Evolutionary conservation across 805 yeast genomes (phyloP).

Genomic region (Kuraishia borneana): DNA sequence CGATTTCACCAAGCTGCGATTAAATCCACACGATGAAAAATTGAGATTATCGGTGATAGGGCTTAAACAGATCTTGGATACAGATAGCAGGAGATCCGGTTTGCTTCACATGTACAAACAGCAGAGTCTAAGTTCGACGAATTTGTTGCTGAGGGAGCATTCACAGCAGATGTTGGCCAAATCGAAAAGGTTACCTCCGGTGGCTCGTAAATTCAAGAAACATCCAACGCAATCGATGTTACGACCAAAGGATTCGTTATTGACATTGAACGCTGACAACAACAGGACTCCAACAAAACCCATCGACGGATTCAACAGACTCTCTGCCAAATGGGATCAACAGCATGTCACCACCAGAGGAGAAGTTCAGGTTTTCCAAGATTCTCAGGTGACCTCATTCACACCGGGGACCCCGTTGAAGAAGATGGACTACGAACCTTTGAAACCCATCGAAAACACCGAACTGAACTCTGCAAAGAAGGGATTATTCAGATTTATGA

Average conservation of each 20-base stretch:
- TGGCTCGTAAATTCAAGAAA: background rate
- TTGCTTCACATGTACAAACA: conserved; percentile 22
- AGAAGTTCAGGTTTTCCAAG: conserved; percentile 34
- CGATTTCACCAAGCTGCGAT: conserved; percentile 10
- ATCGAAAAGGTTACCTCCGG: background rate
- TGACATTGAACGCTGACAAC: conserved; percentile 12
- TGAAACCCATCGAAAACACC: background rate
- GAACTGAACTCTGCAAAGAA: conserved; percentile 3
- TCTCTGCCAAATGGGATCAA: conserved; percentile 2
- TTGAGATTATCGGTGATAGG: conserved; percentile 26
- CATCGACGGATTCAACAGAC: background rate
- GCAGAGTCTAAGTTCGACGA: conserved; percentile 12
- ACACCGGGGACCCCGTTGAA: conserved; percentile 63
- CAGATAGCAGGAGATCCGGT: conserved; percentile 28
- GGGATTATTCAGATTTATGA: conserved; percentile 4
- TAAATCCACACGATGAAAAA: conserved; percentile 16
- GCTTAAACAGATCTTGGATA: conserved; percentile 24
- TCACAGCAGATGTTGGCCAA: conserved; percentile 5
- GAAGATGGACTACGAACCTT: conserved; percentile 34
- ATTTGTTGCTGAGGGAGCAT: conserved; percentile 10
- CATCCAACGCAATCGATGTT: conserved; percentile 8
- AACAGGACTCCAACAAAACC: background rate
- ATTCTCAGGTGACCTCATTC: conserved; percentile 30
- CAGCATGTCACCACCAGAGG: conserved; percentile 28
- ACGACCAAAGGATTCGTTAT: conserved; percentile 22